Conservation (phyloP, 2,329 filamentous ascomycete genomes). For the Ilyonectria sp. region DNA sequence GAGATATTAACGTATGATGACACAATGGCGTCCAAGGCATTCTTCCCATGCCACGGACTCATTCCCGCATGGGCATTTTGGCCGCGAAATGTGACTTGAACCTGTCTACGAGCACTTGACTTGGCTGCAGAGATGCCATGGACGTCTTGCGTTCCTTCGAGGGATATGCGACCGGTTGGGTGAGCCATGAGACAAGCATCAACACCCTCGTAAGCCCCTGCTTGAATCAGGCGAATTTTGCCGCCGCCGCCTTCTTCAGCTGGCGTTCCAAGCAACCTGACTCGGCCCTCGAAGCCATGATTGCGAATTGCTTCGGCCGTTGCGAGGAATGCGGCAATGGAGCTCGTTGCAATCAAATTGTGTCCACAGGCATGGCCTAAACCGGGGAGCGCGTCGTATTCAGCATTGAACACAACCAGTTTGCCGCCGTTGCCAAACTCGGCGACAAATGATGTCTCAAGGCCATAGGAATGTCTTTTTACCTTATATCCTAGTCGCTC, state of each 20-base stretch:
- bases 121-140: slow-evolving; percentile 58
- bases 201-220: slow-evolving; percentile 59
- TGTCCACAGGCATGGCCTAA: slow-evolving; percentile 70
- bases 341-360: slow-evolving; percentile 67
- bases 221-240: slow-evolving; percentile 63
- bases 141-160: background rate
- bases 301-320: slow-evolving; percentile 35
- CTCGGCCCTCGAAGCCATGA: slow-evolving; percentile 14
- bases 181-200: slow-evolving; percentile 51
- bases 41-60: slow-evolving; percentile 72
- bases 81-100: slow-evolving; percentile 68
- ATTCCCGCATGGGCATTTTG: slow-evolving; percentile 70
- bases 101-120: slow-evolving; percentile 65
- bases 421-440: slow-evolving; percentile 56
- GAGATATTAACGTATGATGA: slow-evolving; percentile 64
- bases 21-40: slow-evolving; percentile 71
- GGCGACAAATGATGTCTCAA: slow-evolving; percentile 61
- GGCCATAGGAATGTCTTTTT: slow-evolving; percentile 56
- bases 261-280: slow-evolving; percentile 64
- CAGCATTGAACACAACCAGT: slow-evolving; percentile 58
- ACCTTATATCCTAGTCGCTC: slow-evolving; percentile 54
- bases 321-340: slow-evolving; percentile 58
- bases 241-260: slow-evolving; percentile 68
- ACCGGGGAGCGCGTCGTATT: slow-evolving; percentile 63
- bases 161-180: slow-evolving; percentile 34